Evolutionary conservation across 2,329 filamentous ascomycete species (phyloP), one percentile per base, ranked within the genome.

Genomic region (Botrytis fragariae): DNA sequence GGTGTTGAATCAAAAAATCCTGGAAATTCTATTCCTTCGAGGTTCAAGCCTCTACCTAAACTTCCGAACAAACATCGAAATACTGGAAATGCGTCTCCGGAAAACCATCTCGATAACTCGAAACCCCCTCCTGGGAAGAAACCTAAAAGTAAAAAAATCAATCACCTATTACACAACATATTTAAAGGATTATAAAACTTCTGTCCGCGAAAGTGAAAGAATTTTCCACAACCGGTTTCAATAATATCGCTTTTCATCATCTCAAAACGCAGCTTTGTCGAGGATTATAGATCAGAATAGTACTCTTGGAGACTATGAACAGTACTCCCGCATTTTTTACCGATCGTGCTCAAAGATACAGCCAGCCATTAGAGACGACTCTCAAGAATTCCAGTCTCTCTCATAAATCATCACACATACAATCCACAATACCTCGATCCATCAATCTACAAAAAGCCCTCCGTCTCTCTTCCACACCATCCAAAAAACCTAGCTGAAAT

Each of bases 11-110:
- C 60, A 42, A 39, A 2, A 16, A 5, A 62, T 10, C n/a, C 6
- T 1, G 22, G 9, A 22, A 22, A 60, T 35, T 16, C 20, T 7
- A 12, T 22, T 12, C 32, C 57, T 32, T 60, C 20, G 9, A 35
- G 1, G 3, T 16, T 4, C 14, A 4, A 7, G 22, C 22, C 35
- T 9, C 1, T 3, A n/a, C n/a, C 35, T 10, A 39, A 25, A n/a
- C 4, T 18, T 42, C 4, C 8, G 25, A 62, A 42, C 25, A 9
- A 14, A 18, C 22, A 16, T 39, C 60, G 6, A 39, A 9, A n/a
- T n/a, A n/a, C 2, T n/a, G 14, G n/a, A 57, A 57, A 29, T 18
- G n/a, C n/a, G 51, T n/a, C n/a, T 57, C n/a, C n/a, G 12, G 18
- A 57, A 29, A 3, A 57, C 3, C n/a, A 0, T 14, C n/a, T 9